Percentiles rank a stretch among this genome's conserved stretches.
These are phyloP conservation scores for Primulina tabacum DNA, from an alignment of 257 asterid genomes.

Conservation along the genomic window DNA sequence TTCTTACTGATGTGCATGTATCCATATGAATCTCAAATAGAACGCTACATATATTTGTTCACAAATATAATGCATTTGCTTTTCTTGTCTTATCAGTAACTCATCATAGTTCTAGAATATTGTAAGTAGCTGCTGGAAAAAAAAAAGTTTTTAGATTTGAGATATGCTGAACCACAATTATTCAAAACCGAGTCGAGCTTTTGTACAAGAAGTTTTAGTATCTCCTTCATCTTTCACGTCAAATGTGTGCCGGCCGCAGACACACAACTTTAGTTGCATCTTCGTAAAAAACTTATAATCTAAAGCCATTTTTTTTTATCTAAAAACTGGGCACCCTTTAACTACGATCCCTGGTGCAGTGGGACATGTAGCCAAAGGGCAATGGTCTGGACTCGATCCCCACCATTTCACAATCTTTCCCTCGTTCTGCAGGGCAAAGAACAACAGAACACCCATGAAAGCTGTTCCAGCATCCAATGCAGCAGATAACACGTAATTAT, in stretches of 20 bases:
- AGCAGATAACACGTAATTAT: slow-evolving; percentile 84
- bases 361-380: slow-evolving; percentile 90
- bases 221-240: neutral
- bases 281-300: neutral
- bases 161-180: too few species aligned
- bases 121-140: too few species aligned
- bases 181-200: slow-evolving; percentile 26
- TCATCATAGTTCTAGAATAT: too few species aligned
- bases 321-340: slow-evolving; percentile 74
- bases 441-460: slow-evolving; percentile 84
- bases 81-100: too few species aligned
- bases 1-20: too few species aligned
- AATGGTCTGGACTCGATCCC: slow-evolving; percentile 81
- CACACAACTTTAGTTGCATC: neutral
- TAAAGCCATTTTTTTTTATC: slow-evolving; percentile 27
- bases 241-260: neutral
- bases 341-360: slow-evolving; percentile 78
- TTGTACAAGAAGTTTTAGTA: slow-evolving; percentile 7
- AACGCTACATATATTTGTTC: too few species aligned
- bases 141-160: too few species aligned
- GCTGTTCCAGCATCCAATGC: slow-evolving; percentile 96
- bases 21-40: too few species aligned
- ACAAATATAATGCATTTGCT: too few species aligned
- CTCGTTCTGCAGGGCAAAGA: slow-evolving; percentile 68
- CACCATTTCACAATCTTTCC: slow-evolving; percentile 78